A percentile compares a stretch with the other conserved stretches of the same genome.
Conservation (phyloP, 2,329 filamentous ascomycete genomes). For the Alternaria triticimaculans region DNA sequence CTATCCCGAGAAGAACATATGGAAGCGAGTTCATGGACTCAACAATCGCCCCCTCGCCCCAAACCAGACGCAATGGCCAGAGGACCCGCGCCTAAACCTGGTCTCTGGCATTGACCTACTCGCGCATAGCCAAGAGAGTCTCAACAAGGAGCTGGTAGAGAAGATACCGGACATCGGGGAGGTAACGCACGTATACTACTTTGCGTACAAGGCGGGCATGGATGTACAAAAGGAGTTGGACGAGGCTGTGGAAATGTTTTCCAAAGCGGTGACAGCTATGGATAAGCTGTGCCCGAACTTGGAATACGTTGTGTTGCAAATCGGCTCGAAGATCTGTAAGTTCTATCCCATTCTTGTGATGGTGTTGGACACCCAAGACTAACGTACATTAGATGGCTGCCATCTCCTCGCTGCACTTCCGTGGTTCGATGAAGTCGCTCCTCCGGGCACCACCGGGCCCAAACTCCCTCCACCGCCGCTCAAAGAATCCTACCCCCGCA, state of each 20-base stretch:
- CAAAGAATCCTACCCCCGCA: conserved; percentile 16
- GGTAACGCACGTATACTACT: conserved; percentile 55
- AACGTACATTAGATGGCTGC: conserved; percentile 44
- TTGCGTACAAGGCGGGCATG: conserved; percentile 53
- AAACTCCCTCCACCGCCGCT: conserved; percentile 7
- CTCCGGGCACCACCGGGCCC: conserved; percentile 8
- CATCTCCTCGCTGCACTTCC: conserved; percentile 48
- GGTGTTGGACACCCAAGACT: not conserved
- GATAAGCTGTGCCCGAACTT: conserved; percentile 29
- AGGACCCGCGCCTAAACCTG: conserved; percentile 50
- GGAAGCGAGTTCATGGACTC: conserved; percentile 50
- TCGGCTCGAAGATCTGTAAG: conserved; percentile 47
- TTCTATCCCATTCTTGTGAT: not conserved
- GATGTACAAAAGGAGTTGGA: conserved; percentile 49
- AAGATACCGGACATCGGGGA: conserved; percentile 46
- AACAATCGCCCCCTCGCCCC: conserved; percentile 49
- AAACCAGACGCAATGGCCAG: conserved; percentile 46
- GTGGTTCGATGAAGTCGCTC: conserved; percentile 7
- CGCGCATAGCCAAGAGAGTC: conserved; percentile 46
- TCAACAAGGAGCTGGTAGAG: conserved; percentile 44
- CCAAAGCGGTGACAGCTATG: conserved; percentile 45
- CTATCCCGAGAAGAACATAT: conserved; percentile 47
- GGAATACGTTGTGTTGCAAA: conserved; percentile 40
- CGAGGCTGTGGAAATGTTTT: conserved; percentile 53
- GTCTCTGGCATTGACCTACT: conserved; percentile 54